A percentile compares a stretch with the other conserved stretches of the same genome.
Evolutionary conservation across 148 eudicot genomes (phyloP).

Genomic region (Talinum fruticosum): DNA sequence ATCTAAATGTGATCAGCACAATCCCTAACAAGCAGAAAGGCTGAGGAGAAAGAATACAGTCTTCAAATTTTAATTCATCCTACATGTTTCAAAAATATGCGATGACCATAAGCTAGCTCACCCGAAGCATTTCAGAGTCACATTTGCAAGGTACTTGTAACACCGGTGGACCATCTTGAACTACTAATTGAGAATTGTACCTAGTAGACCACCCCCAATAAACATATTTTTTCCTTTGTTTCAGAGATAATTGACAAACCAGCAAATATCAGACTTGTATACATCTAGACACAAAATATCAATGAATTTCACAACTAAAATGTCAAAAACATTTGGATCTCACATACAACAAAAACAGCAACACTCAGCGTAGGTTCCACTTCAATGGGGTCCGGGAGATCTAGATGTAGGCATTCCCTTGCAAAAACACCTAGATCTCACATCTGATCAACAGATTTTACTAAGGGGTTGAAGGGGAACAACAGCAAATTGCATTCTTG

Average conservation of each 20-base stretch:
- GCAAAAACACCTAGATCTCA: constrained; percentile 5
- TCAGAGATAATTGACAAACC: not conserved
- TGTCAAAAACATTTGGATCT: not conserved
- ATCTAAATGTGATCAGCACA: no score
- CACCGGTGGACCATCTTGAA: not conserved
- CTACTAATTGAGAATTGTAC: not conserved
- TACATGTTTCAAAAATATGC: not conserved
- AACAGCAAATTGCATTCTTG: not conserved
- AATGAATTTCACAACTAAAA: not conserved
- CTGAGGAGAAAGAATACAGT: not conserved
- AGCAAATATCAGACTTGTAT: not conserved
- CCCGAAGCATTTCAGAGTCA: not conserved
- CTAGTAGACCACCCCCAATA: not conserved
- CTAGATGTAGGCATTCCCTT: no score
- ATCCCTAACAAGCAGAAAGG: no score
- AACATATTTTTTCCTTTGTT: not conserved
- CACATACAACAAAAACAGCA: no score
- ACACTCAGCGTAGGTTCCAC: no score
- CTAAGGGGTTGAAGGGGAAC: not conserved
- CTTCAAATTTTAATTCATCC: not conserved
- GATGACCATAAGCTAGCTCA: not conserved
- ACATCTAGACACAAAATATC: not conserved
- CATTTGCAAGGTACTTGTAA: not conserved
- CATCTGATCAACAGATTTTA: not conserved
- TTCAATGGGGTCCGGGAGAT: no score